phyloP scores from a whole-genome alignment of 2,329 filamentous ascomycete genomes.

The Neurospora sp. region DNA sequence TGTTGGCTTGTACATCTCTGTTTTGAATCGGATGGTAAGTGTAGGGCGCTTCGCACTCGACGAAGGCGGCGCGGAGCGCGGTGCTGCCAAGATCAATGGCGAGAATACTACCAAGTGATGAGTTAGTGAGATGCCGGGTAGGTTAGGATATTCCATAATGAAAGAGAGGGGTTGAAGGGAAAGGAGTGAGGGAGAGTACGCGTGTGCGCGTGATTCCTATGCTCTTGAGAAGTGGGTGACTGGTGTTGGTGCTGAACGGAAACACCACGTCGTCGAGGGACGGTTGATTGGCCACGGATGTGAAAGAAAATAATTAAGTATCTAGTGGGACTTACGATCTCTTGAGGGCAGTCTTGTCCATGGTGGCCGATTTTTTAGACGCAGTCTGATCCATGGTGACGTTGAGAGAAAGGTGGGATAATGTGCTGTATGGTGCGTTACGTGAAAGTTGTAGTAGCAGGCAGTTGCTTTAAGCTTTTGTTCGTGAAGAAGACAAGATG shows the following conservation, averaged over 20 bases:
- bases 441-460: not conserved
- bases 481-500: not conserved
- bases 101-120: not conserved
- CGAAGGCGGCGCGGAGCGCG: not conserved
- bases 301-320: not conserved
- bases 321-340: not conserved
- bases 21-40: not conserved
- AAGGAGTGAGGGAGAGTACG: no score
- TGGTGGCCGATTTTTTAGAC: not conserved
- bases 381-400: not conserved
- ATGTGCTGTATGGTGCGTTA: not conserved
- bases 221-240: not conserved
- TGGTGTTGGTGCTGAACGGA: not conserved
- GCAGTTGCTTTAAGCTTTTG: not conserved
- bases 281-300: not conserved
- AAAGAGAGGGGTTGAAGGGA: not conserved
- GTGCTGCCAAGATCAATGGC: constrained; percentile 1
- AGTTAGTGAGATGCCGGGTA: not conserved
- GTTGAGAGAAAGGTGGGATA: not conserved
- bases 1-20: not conserved
- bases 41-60: not conserved
- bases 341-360: not conserved
- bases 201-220: not conserved
- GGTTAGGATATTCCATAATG: not conserved
- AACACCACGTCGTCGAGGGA: not conserved